Evolutionary conservation across 306 rosid species (phyloP).

Genomic region (Ormosia semicastrata): DNA sequence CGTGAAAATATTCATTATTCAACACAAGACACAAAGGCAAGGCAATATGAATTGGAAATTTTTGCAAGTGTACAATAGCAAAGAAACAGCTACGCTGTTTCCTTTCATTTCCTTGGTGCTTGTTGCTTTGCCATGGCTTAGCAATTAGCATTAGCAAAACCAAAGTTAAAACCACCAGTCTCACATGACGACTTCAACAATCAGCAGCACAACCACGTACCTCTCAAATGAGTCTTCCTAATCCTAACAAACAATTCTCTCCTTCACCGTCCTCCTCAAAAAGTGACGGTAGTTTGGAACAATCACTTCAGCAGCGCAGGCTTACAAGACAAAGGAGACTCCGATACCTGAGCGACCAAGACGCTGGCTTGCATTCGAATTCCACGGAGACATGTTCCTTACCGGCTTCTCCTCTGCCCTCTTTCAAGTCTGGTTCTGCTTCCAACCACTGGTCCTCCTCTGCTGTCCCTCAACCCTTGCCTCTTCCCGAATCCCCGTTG

Average conservation of each 20-base stretch:
- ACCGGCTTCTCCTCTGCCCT: constrained; percentile 50
- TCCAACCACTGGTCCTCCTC: constrained; percentile 49
- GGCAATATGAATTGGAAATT: constrained; percentile 18
- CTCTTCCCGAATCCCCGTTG: constrained; percentile 53
- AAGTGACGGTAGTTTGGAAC: neutral
- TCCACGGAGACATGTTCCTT: constrained; percentile 28
- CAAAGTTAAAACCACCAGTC: neutral
- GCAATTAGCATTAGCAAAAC: neutral
- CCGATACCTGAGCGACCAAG: constrained; percentile 45
- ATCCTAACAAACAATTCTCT: neutral
- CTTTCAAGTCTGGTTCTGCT: constrained; percentile 28
- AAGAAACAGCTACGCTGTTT: constrained; percentile 35
- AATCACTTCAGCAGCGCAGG: constrained; percentile 44
- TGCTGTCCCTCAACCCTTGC: constrained; percentile 60
- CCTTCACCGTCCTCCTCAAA: neutral
- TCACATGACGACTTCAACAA: neutral
- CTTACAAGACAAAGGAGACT: constrained; percentile 73
- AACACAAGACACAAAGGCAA: neutral
- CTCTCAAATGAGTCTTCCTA: neutral
- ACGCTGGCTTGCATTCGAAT: constrained; percentile 23
- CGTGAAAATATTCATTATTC: constrained; percentile 6
- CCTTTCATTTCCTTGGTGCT: neutral
- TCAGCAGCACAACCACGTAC: too few relatives aligned
- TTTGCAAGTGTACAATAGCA: neutral
- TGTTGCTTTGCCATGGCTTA: neutral